A percentile compares a stretch with the other conserved stretches of the same genome.
Evolutionary conservation across 495 filamentous ascomycete genomes (phyloP).

Genomic region (Tuber umbilicatum): DNA sequence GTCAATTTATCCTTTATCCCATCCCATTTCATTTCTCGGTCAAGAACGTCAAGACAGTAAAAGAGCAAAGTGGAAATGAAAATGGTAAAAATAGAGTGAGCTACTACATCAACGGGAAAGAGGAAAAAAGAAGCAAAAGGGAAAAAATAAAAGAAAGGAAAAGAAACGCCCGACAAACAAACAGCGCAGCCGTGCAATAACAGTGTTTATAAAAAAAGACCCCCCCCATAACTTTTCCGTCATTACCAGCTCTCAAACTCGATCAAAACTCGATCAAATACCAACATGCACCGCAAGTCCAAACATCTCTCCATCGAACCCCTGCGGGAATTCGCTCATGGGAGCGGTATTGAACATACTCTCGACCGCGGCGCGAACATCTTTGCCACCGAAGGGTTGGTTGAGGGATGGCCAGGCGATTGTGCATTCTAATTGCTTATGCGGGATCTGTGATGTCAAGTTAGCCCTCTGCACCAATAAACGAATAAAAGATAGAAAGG

Average conservation of each 20-base stretch:
- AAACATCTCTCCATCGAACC: constrained; percentile 3
- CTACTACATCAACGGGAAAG: not conserved
- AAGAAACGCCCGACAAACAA: not conserved
- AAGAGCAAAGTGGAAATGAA: not conserved
- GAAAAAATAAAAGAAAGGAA: not conserved
- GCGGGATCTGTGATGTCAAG: constrained; percentile 24
- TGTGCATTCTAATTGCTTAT: constrained; percentile 23
- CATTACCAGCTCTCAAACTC: not conserved
- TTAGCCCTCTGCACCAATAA: not conserved
- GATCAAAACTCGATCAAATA: not conserved
- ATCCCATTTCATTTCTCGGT: not conserved
- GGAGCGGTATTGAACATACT: not conserved
- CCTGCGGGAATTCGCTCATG: constrained; percentile 40
- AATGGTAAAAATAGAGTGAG: not conserved
- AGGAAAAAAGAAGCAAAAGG: not conserved
- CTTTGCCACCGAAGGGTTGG: not conserved
- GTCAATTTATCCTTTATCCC: not conserved
- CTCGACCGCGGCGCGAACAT: not conserved
- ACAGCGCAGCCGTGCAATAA: not conserved
- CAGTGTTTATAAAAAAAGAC: not conserved
- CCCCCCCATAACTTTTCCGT: not conserved
- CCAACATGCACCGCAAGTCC: constrained; percentile 2
- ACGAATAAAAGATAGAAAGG: not conserved
- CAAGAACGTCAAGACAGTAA: not conserved
- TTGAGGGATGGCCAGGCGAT: constrained; percentile 24